Evolutionary conservation across 2,329 filamentous ascomycete species (phyloP), one percentile per base, ranked within the genome.

Genomic region (Ceratocystis papillata): DNA sequence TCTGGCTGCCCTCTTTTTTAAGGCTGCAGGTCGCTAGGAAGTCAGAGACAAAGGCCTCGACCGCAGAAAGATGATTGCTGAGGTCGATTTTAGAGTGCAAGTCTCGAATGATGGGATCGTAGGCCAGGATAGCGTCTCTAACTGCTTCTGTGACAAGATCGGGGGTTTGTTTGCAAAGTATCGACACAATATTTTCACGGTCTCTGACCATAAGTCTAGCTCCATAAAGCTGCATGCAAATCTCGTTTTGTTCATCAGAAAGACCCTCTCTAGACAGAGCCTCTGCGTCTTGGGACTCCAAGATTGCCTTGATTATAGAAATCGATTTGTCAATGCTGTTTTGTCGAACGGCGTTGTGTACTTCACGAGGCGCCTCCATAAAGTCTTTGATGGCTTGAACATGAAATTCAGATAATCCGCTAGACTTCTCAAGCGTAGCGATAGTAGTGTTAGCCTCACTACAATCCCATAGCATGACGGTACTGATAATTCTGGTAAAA

Each of bases 21-120:
- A 62, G 28, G 41, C 69, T 59, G 48, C 69, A 70, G 4, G 62
- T 70, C 65, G 76, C 76, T 73, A 94, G 83, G 67, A 92, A 81
- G 69, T 91, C 88, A 5, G 82, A 81, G 25, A 92, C 73, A 71
- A 94, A 91, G 8, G 76, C 78, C 72, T 92, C 84, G 1, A 83
- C 77, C 45, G 89, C 84, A 46, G 80, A 80, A 5, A 93, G 74
- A 22, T 89, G 87, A 48, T 84, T 84, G 44, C 83, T 83, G 5
- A 93, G 79, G 71, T 92, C 87, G 28, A 91, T 81, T 1, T 82
- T 81, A 65, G 88, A 82, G 72, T 93, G 89, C 5, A 92, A 78
- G 2, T 80, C 77, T 25, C 88, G 81, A 66, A 94, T 89, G 67
- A 91, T 84, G 0, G 87, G 87, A 64, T 91, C 88, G 70, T 88